A percentile compares a stretch with the other conserved stretches of the same genome.
phyloP scores from a whole-genome alignment of 2,329 filamentous ascomycete species.

The Elsinoe australis region DNA sequence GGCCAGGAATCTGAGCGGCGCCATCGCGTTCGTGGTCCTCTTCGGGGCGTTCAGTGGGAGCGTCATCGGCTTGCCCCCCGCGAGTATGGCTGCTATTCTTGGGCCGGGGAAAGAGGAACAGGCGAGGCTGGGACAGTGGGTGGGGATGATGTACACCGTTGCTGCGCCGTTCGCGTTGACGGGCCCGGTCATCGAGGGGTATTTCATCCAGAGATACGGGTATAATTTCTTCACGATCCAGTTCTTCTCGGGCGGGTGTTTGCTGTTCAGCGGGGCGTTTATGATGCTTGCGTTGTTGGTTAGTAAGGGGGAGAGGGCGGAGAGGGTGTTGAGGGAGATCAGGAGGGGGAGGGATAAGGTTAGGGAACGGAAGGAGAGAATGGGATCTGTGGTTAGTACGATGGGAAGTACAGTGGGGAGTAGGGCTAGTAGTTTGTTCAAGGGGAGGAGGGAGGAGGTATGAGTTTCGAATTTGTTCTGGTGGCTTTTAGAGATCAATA shows the following conservation, averaged over 20 bases:
- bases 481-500: no score
- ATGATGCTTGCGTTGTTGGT: conserved; percentile 31
- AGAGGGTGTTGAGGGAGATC: conserved; percentile 19
- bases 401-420: neutral
- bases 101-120: conserved; percentile 27
- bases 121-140: conserved; percentile 44
- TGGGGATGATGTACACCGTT: conserved; percentile 46
- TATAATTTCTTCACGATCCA: conserved; percentile 40
- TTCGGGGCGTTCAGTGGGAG: conserved; percentile 44
- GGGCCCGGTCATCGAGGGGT: conserved; percentile 43
- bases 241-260: conserved; percentile 39
- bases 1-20: conserved; percentile 31
- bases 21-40: conserved; percentile 42
- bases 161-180: conserved; percentile 40
- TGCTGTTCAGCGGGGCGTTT: conserved; percentile 36
- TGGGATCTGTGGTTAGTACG: conserved; percentile 2
- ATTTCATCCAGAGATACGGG: conserved; percentile 36
- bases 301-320: conserved; percentile 16
- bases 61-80: conserved; percentile 45
- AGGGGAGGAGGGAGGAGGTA: neutral
- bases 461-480: no score
- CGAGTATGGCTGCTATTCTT: conserved; percentile 43
- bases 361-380: conserved; percentile 2
- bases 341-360: conserved; percentile 2
- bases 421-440: neutral